Percentiles rank a stretch among this genome's conserved stretches.
These are phyloP conservation scores for Acer campestre DNA, from an alignment of 345 rosid genomes.

Conservation along the genomic window DNA sequence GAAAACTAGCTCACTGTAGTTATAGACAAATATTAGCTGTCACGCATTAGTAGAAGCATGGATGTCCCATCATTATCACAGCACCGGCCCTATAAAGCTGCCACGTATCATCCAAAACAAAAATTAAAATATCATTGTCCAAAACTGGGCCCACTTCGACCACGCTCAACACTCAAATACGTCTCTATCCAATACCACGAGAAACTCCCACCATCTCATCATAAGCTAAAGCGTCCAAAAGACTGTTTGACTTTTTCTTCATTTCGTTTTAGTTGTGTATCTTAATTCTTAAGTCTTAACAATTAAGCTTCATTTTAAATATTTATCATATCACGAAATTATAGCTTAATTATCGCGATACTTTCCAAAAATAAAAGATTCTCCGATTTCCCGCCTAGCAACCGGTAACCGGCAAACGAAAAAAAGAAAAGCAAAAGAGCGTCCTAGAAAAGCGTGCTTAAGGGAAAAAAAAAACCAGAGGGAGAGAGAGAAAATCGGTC, in stretches of 20 bases:
- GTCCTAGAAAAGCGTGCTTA: slow-evolving; percentile 24
- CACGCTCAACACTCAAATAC: not conserved
- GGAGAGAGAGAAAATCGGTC: slow-evolving; percentile 18
- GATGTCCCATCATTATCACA: not conserved
- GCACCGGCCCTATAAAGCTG: not conserved
- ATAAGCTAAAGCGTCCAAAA: not conserved
- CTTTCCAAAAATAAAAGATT: not conserved
- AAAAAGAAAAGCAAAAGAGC: not conserved
- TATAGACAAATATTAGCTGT: not conserved
- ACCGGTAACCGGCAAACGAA: slow-evolving; percentile 28
- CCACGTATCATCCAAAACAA: slow-evolving; percentile 4
- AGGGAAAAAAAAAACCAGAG: slow-evolving; percentile 8
- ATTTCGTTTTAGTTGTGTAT: not conserved
- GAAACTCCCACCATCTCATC: not conserved
- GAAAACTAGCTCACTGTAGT: not conserved
- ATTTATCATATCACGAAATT: slow-evolving; percentile 14
- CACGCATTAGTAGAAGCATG: not conserved
- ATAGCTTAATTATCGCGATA: not conserved
- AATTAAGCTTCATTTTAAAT: not conserved
- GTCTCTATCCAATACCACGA: slow-evolving; percentile 13
- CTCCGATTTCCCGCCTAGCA: slow-evolving; percentile 30
- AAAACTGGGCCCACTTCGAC: slow-evolving; percentile 8
- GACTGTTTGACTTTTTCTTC: not conserved
- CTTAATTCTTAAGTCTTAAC: no score
- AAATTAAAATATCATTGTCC: not conserved